Conservation (phyloP, 2,329 filamentous ascomycete species). For the Coleophoma crateriformis region DNA sequence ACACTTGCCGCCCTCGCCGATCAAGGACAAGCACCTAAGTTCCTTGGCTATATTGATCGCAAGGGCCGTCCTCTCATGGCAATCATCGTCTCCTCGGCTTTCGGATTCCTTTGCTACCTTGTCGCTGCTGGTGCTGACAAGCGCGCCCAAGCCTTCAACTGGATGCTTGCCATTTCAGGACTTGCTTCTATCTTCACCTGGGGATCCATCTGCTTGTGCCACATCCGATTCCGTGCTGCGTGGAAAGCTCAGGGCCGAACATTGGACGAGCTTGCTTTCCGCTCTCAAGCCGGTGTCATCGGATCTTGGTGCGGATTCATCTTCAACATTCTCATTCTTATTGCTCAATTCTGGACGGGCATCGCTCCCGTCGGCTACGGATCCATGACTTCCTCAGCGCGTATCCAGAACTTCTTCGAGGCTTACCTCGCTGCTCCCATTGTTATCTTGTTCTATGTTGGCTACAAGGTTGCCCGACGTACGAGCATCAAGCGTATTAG, state of each 20-base stretch:
- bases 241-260: constrained; percentile 20
- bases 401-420: constrained; percentile 51
- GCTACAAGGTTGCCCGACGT: constrained; percentile 54
- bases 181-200: constrained; percentile 69
- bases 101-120: constrained; percentile 53
- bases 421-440: constrained; percentile 49
- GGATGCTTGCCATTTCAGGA: constrained; percentile 64
- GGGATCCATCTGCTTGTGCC: constrained; percentile 58
- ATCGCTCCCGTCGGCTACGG: constrained; percentile 41
- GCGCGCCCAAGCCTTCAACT: constrained; percentile 45
- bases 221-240: constrained; percentile 57
- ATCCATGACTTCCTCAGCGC: constrained; percentile 12
- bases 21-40: constrained; percentile 39
- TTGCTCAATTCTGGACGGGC: constrained; percentile 43
- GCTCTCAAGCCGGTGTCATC: neutral
- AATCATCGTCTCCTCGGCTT: constrained; percentile 41
- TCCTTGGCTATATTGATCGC: neutral
- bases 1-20: constrained; percentile 40
- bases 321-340: constrained; percentile 60
- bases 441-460: constrained; percentile 50
- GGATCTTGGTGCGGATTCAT: neutral
- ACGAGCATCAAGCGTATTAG: constrained; percentile 25
- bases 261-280: neutral
- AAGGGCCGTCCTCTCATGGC: constrained; percentile 47
- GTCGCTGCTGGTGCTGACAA: constrained; percentile 29